Percentiles rank a stretch among this genome's conserved stretches.
Conservation (phyloP, 2,329 filamentous ascomycete genomes). For the Sordariomycetes sp. region DNA sequence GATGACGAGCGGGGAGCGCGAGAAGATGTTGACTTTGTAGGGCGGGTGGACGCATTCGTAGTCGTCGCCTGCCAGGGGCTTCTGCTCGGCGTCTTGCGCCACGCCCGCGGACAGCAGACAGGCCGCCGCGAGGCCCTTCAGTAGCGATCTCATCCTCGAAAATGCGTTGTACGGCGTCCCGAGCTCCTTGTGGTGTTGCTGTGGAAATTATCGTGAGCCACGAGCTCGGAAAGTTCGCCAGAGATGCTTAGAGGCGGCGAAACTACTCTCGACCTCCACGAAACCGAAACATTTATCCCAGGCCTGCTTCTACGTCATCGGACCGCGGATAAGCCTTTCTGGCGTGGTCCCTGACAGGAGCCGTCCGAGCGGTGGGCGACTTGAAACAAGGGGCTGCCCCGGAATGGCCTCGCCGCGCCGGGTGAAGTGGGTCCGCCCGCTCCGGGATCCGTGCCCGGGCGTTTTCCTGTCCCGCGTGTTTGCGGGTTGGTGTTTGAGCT, state of each 20-base stretch:
- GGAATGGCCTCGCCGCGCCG: neutral
- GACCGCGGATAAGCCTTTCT: neutral
- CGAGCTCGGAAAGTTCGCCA: no score
- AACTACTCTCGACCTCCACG: no score
- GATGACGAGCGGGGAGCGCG: constrained; percentile 35
- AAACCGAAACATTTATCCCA: neutral
- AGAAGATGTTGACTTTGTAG: constrained; percentile 31
- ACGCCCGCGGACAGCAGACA: neutral
- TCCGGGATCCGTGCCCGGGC: neutral
- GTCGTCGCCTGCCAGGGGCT: constrained; percentile 1
- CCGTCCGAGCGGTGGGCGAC: neutral
- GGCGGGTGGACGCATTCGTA: constrained; percentile 17
- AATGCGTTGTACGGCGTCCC: neutral
- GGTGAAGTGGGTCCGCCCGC: neutral
- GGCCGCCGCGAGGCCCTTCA: neutral
- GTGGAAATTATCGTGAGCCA: no score
- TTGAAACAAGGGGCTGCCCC: neutral
- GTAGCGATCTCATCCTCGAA: neutral
- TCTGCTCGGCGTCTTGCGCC: neutral
- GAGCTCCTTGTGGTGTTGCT: neutral
- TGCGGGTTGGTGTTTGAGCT: neutral
- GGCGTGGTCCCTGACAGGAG: neutral
- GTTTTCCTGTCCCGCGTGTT: neutral
- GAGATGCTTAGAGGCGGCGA: no score
- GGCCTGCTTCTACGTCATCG: neutral